These are phyloP conservation scores for Galerina sulciceps DNA, from an alignment of 768 basidiomycete species.

Conservation along the genomic window DNA sequence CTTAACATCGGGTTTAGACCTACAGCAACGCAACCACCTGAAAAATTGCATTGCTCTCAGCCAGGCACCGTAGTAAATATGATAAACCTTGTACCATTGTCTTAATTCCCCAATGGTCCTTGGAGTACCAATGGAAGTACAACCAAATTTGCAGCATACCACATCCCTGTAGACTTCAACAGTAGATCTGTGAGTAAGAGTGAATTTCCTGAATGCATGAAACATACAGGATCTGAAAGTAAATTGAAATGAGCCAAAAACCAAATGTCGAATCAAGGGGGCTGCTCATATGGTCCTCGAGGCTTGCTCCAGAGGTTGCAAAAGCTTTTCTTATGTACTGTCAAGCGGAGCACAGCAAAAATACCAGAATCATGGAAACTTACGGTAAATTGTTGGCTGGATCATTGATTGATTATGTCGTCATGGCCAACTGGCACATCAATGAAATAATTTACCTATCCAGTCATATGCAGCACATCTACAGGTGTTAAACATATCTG, in stretches of 20 bases:
- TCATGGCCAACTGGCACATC: no score
- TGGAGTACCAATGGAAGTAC: slow-evolving; percentile 27
- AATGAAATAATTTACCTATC: no score
- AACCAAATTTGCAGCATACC: slow-evolving; percentile 24
- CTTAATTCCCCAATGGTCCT: slow-evolving; percentile 19
- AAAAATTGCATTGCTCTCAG: background rate
- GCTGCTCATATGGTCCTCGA: slow-evolving; percentile 12
- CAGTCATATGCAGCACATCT: no score
- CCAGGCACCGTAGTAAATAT: background rate
- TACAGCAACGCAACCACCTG: background rate
- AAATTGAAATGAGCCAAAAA: slow-evolving; percentile 11
- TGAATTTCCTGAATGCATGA: background rate
- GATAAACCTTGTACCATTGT: slow-evolving; percentile 9
- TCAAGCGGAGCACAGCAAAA: no score
- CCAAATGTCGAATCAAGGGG: slow-evolving; percentile 14
- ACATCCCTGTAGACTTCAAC: slow-evolving; percentile 24
- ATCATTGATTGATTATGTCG: no score
- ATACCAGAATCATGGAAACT: no score
- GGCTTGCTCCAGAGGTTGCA: no score
- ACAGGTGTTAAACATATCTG: no score
- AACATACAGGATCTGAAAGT: slow-evolving; percentile 8
- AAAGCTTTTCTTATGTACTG: no score
- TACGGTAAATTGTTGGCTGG: no score
- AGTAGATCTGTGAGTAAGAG: background rate
- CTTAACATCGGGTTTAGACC: background rate